A percentile compares a stretch with the other conserved stretches of the same genome.
Evolutionary conservation across 2,329 filamentous ascomycete species (phyloP).

Genomic region (Blastomyces emzantsi): DNA sequence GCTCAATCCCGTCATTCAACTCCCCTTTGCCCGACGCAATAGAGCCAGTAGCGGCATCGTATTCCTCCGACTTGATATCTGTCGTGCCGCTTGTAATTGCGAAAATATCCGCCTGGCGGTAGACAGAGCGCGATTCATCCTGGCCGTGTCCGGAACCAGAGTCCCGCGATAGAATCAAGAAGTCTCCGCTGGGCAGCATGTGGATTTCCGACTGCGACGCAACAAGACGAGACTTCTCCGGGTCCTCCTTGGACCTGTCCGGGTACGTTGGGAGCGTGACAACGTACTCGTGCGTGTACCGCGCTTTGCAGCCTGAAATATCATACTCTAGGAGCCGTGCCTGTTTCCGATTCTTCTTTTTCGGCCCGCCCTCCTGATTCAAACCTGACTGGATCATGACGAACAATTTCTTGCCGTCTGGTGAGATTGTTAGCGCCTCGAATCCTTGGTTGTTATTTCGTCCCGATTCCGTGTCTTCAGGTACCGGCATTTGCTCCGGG

Average conservation of each 20-base stretch:
- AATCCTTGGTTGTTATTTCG: slow-evolving; percentile 68
- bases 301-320: slow-evolving; percentile 39
- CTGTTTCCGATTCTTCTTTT: slow-evolving; percentile 47
- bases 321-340: slow-evolving; percentile 58
- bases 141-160: slow-evolving; percentile 51
- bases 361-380: slow-evolving; percentile 52
- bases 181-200: slow-evolving; percentile 53
- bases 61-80: slow-evolving; percentile 45
- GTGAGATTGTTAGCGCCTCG: slow-evolving; percentile 57
- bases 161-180: slow-evolving; percentile 59
- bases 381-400: slow-evolving; percentile 58
- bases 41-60: slow-evolving; percentile 32
- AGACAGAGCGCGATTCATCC: slow-evolving; percentile 45
- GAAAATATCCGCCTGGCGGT: slow-evolving; percentile 62
- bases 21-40: slow-evolving; percentile 44
- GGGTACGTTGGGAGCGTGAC: slow-evolving; percentile 54
- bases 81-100: slow-evolving; percentile 52
- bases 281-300: slow-evolving; percentile 53
- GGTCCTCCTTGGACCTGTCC: slow-evolving; percentile 43
- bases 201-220: slow-evolving; percentile 63
- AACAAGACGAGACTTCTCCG: slow-evolving; percentile 43
- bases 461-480: slow-evolving; percentile 51
- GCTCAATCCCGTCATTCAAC: slow-evolving; percentile 46
- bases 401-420: slow-evolving; percentile 55
- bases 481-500: slow-evolving; percentile 40